Base-by-base conservation (phyloP, 129 eudicot species). In the Helianthus annuus region DNA sequence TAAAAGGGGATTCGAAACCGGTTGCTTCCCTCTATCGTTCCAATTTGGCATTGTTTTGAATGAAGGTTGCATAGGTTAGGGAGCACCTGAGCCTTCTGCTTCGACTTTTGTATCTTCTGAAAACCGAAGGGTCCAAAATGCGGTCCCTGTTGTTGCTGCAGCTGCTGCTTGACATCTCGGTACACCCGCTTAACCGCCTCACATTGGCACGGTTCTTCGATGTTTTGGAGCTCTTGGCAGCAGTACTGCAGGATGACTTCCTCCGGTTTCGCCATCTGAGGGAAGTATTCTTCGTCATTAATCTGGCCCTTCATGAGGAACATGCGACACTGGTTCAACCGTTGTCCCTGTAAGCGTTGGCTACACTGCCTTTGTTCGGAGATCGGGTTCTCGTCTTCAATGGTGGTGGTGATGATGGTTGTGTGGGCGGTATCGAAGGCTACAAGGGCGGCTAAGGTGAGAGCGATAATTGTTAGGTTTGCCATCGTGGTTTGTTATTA, bases 381-480 rank as follows among this genome's bases (percentile, higher is more conserved):
- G 48, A n/a, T 38, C 13, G 49, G 64, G 48, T 69, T 68, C 3
- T 69, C 70, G 11, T 77, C 76, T 5, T 70, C 81, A 64, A 49
- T 7, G 71, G 66, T 69, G 71, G 71, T 69, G 44, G 67, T 64
- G 72, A 52, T 0, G 66, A 64, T 78, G 76, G 81, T 78, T 13
- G 52, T 62, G 10, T 70, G 59, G 52, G 81, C 77, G 3, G 72
- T 13, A 44, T 67, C 67, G 0, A 78, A 15, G 42, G 82, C 82
- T 16, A 78, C 60, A 4, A 78, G 59, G 27, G 72, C 39, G 7
- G 66, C 12, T 39, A 77, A 62, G 22, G 81, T 62, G 27, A 77
- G 70, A 5, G 39, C 38, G 48, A 70, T 59, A 16, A 17, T 2
- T 59, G 29, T 8, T 10, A 70, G 42, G 32, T 77, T 77, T 62